These are phyloP conservation scores for Sanchytrium tribonematis DNA, from an alignment of 371 early-diverging fungal genomes.

Conservation along the genomic window DNA sequence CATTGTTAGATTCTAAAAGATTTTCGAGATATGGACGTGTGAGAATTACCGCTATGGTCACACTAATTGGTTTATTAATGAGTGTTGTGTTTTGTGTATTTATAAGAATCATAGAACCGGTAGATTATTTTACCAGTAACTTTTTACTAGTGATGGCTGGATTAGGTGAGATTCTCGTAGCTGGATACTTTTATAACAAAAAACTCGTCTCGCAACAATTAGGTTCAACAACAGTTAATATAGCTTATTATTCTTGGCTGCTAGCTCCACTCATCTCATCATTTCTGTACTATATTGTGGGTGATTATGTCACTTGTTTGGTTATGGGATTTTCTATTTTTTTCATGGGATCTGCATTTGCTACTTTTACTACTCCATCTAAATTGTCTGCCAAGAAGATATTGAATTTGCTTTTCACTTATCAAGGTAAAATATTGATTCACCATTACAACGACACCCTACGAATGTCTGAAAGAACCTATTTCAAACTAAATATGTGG, in stretches of 20 bases:
- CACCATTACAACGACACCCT: background rate
- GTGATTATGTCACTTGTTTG: background rate
- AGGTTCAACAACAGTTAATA: background rate
- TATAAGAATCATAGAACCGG: background rate
- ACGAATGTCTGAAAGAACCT: background rate
- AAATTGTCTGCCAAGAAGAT: background rate
- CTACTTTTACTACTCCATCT: background rate
- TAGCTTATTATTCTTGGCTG: background rate
- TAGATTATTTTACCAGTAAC: background rate
- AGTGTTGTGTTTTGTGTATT: background rate
- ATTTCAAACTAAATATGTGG: background rate
- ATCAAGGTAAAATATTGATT: background rate
- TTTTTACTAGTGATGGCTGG: background rate
- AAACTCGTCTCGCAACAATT: background rate
- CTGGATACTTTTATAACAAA: background rate
- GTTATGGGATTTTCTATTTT: background rate
- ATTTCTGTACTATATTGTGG: background rate
- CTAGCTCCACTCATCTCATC: background rate
- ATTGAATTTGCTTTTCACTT: background rate
- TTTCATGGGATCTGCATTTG: background rate
- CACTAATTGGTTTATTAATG: background rate
- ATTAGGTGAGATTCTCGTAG: background rate
- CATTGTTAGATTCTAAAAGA: conserved; percentile 1
- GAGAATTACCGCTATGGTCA: background rate
- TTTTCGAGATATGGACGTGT: background rate